Evolutionary conservation across 768 basidiomycete genomes (phyloP).

Genomic region (Agaricus sinodeliciosus): DNA sequence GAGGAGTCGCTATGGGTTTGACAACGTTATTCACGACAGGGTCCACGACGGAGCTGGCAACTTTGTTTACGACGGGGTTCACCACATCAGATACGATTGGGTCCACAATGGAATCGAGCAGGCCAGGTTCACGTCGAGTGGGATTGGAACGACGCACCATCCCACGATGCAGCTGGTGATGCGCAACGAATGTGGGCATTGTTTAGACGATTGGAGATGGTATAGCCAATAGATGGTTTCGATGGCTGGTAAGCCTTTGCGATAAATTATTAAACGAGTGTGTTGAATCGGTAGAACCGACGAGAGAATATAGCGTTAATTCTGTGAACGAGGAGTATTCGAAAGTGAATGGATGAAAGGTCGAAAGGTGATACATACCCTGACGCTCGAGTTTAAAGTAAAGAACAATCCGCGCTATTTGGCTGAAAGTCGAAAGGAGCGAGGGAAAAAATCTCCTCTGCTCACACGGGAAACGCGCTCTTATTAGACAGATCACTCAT

Average conservation of each 20-base stretch:
- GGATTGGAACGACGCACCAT: neutral
- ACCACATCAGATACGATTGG: no score
- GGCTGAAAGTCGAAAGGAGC: neutral
- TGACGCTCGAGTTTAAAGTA: neutral
- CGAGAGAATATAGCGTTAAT: neutral
- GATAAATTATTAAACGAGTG: conserved; percentile 8
- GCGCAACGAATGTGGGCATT: conserved; percentile 5
- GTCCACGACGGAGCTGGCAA: no score
- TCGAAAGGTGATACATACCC: neutral
- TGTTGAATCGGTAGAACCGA: neutral
- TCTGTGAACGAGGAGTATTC: neutral
- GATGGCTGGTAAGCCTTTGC: neutral
- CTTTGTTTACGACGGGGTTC: no score
- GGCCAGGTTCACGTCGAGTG: conserved; percentile 16
- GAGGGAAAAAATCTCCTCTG: neutral
- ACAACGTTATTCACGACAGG: conserved; percentile 11
- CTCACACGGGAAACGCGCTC: neutral
- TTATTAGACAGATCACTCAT: no score
- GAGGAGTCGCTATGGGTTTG: conserved; percentile 25
- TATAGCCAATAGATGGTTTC: no score
- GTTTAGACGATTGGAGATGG: neutral
- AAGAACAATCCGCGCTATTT: neutral
- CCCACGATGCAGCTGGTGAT: neutral
- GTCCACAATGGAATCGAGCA: no score
- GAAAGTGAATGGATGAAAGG: neutral